These are phyloP conservation scores for Citrus maxima DNA, from an alignment of 345 rosid genomes.

Conservation along the genomic window DNA sequence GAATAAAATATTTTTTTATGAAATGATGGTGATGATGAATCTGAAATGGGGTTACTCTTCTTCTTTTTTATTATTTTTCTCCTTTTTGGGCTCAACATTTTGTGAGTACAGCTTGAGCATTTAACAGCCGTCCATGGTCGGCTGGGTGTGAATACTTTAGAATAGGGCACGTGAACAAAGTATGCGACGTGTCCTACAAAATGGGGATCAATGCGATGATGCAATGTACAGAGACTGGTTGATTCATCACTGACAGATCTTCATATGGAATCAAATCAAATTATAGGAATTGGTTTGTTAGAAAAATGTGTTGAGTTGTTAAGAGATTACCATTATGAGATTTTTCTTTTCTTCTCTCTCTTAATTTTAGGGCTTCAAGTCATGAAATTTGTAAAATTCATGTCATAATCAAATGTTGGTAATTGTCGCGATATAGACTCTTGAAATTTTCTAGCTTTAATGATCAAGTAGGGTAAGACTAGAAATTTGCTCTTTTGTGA, in stretches of 20 bases:
- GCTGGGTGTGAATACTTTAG: not conserved
- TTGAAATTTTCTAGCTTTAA: not conserved
- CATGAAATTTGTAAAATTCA: not conserved
- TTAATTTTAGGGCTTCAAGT: not conserved
- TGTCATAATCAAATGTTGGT: no score
- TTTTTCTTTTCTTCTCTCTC: no score
- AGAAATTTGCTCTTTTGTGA: not conserved
- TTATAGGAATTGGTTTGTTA: not conserved
- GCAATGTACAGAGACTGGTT: not conserved
- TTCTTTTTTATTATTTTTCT: no score
- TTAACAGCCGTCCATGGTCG: no score
- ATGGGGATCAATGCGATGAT: not conserved
- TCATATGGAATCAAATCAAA: no score
- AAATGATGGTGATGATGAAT: not conserved
- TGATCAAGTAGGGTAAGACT: not conserved
- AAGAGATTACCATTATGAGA: not conserved
- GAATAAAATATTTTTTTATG: not conserved
- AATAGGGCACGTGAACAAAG: not conserved
- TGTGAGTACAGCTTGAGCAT: not conserved
- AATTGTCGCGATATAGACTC: not conserved
- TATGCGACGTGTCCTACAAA: not conserved
- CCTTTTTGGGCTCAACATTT: not conserved
- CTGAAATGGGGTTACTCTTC: not conserved
- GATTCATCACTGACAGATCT: not conserved
- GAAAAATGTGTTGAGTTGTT: not conserved